Conservation (phyloP, 768 basidiomycete species). For the Lepiota subincarnata region DNA sequence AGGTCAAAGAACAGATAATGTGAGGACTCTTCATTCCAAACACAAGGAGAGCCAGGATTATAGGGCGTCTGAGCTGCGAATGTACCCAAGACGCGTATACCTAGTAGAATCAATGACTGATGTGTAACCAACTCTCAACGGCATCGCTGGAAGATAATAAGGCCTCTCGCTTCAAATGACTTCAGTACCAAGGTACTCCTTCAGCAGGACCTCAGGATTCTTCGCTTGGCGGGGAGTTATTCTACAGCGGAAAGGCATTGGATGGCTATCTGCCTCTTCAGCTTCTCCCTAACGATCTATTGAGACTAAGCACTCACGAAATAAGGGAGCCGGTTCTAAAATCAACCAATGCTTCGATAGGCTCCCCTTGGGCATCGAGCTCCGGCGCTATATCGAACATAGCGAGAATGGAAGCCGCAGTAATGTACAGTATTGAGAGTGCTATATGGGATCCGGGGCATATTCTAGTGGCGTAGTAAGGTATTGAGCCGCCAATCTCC, state of each 20-base stretch:
- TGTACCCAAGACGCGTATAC: too few species aligned
- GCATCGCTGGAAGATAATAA: too few species aligned
- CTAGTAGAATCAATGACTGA: too few species aligned
- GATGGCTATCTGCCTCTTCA: not conserved
- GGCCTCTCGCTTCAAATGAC: not conserved
- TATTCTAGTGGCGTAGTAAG: not conserved
- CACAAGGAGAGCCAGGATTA: not conserved
- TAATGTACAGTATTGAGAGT: not conserved
- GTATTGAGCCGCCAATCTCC: not conserved
- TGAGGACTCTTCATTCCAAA: not conserved
- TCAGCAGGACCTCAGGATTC: not conserved
- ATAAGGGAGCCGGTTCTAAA: not conserved
- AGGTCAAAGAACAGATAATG: not conserved
- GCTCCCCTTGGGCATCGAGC: conserved; percentile 3
- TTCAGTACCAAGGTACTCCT: not conserved
- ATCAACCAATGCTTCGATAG: not conserved
- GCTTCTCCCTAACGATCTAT: not conserved
- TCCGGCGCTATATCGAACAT: conserved; percentile 16
- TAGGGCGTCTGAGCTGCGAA: too few species aligned
- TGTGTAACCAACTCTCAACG: too few species aligned
- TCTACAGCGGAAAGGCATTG: not conserved
- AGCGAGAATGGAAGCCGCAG: conserved; percentile 11
- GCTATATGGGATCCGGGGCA: conserved; percentile 10
- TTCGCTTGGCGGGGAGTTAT: not conserved
- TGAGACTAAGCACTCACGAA: conserved; percentile 1